A percentile compares a stretch with the other conserved stretches of the same genome.
Conservation (phyloP, 2,329 filamentous ascomycete genomes). For the Aspergillus vadensis region DNA sequence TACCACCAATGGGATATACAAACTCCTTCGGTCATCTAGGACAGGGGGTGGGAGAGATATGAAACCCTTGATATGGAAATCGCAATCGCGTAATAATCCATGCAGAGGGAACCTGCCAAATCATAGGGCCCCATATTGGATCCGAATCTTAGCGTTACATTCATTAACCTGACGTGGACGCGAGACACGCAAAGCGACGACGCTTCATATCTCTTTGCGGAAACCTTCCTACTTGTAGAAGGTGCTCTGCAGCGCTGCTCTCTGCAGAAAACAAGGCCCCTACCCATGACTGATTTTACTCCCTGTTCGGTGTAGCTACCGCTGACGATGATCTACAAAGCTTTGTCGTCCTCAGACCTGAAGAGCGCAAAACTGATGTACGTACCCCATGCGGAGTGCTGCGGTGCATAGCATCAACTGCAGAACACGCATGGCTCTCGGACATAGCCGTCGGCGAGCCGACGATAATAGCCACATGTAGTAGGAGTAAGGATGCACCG, state of each 20-base stretch:
- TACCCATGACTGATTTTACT: constrained; percentile 1
- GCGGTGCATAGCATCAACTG: not conserved
- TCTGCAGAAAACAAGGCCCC: not conserved
- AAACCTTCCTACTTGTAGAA: not conserved
- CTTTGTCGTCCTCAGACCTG: not conserved
- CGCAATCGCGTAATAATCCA: constrained; percentile 5
- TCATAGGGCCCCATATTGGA: not conserved
- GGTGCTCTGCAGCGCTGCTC: not conserved
- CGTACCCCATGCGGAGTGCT: not conserved
- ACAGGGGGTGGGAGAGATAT: not conserved
- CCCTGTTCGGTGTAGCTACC: constrained; percentile 1
- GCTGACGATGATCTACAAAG: constrained; percentile 1
- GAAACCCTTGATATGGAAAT: not conserved
- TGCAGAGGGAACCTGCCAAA: not conserved
- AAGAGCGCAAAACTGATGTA: too few relatives aligned
- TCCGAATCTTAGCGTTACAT: constrained; percentile 1
- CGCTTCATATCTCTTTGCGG: not conserved
- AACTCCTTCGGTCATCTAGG: not conserved
- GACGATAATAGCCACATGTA: not conserved
- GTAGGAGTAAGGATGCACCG: not conserved
- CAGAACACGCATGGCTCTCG: not conserved
- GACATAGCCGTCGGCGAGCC: not conserved
- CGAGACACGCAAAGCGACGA: not conserved
- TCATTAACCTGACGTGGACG: not conserved
- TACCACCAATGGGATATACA: not conserved